A percentile compares a stretch with the other conserved stretches of the same genome.
Conservation (phyloP, 2,329 filamentous ascomycete species). For the Claviceps sorghi region DNA sequence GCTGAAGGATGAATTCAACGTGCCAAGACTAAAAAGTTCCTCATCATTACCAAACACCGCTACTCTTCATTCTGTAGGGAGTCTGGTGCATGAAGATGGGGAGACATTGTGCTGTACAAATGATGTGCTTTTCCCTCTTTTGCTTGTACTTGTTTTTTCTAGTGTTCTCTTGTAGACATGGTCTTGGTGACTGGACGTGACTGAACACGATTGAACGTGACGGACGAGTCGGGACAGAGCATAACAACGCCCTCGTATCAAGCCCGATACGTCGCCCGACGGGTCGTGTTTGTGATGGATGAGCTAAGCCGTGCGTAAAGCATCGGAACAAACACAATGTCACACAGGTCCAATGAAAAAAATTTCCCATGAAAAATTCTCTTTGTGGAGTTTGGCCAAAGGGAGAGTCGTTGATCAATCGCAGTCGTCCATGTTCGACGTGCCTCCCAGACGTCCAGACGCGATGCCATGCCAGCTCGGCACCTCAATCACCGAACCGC, state of each 20-base stretch:
- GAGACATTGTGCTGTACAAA: conserved; percentile 23
- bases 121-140: background rate
- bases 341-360: background rate
- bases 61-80: conserved; percentile 23
- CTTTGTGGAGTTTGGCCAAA: background rate
- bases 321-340: background rate
- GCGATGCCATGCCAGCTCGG: too few species aligned
- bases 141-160: too few species aligned
- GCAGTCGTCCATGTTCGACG: too few species aligned
- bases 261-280: background rate
- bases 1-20: conserved; percentile 42
- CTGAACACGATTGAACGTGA: too few species aligned
- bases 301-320: background rate
- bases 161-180: too few species aligned
- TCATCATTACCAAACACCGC: conserved; percentile 45
- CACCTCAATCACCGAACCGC: too few species aligned
- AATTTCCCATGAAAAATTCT: background rate
- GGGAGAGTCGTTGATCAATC: background rate
- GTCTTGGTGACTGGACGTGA: too few species aligned
- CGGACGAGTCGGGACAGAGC: background rate
- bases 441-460: too few species aligned
- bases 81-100: conserved; percentile 41
- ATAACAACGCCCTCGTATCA: background rate
- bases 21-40: conserved; percentile 37
- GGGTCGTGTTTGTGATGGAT: background rate